Base-by-base conservation (phyloP, 306 rosid species). In the Rosa lucieae region DNA sequence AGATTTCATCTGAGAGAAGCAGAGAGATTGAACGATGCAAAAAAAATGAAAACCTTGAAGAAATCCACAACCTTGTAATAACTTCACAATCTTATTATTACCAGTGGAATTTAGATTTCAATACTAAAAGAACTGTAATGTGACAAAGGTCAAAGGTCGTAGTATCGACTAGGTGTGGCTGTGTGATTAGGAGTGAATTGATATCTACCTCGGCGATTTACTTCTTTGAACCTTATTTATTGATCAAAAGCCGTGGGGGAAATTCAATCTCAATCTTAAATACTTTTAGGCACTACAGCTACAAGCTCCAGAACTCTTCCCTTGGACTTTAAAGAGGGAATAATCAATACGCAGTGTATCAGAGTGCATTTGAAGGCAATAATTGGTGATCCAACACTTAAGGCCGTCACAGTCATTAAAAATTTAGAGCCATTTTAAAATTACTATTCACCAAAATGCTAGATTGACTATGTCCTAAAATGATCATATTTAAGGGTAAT, bases 1-100 rank as follows among this genome's bases (percentile, higher is more conserved):
- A 32, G 18, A 84, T 75, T 55, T 67, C 56, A 83, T 35, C 21
- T 62, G 75, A 47, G 56, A 77, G 48, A 83, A 63, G 40, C 67
- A 68, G 20, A 61, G 12, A 81, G 58, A 61, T 6, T 18, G 43
- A 58, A 51, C 14, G 20, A 48, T 43, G 10, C 51, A 40, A 59
- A 23, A 23, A 8, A 5, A 78, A 40, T 6, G 46, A 44, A 56
- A 40, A 84, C 8, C 59, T 39, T 11, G 13, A 67, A 17, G 11
- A 59, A 35, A 4, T 35, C 29, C 26, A 70, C 77, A 51, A 5
- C 11, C 32, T 21, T 51, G 42, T 18, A 51, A 8, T 11, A 21
- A 13, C 35, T 67, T 63, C 69, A 32, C 42, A 67, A 37, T 14
- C 20, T 66, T 6, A 4, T 3, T 35, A 37, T 21, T 37, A 66